Conservation (phyloP, 1,139 yeast species). For the Yamadazyma aaseri region DNA sequence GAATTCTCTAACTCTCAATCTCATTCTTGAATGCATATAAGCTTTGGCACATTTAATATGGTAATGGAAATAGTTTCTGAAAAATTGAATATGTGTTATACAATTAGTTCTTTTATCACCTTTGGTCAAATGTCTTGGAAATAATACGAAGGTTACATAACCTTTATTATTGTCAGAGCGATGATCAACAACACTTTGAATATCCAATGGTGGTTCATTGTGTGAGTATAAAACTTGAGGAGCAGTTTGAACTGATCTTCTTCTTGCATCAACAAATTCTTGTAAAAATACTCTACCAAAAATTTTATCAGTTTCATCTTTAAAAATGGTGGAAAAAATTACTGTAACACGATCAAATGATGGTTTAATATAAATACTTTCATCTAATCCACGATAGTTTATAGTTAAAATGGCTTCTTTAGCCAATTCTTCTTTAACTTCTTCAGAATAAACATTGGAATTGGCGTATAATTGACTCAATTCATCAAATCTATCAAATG, state of each 20-base stretch:
- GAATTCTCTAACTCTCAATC: constrained; percentile 90
- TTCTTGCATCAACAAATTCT: constrained; percentile 95
- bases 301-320: constrained; percentile 94
- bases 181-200: constrained; percentile 39
- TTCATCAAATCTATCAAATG: constrained; percentile 75
- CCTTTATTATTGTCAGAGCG: constrained; percentile 54
- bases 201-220: constrained; percentile 90
- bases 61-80: constrained; percentile 95
- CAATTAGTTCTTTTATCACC: constrained; percentile 77
- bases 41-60: constrained; percentile 98
- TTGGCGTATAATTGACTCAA: constrained; percentile 56
- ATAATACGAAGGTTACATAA: constrained; percentile 72
- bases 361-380: constrained; percentile 86
- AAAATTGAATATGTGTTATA: constrained; percentile 84
- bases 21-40: constrained; percentile 97
- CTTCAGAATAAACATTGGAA: constrained; percentile 49
- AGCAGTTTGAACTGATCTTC: constrained; percentile 94
- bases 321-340: constrained; percentile 88
- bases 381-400: constrained; percentile 84
- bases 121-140: constrained; percentile 70
- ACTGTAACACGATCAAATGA: constrained; percentile 96
- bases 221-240: constrained; percentile 95
- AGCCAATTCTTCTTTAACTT: constrained; percentile 45
- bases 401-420: constrained; percentile 67
- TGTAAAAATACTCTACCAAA: constrained; percentile 95